Evolutionary conservation across 1,139 yeast species (phyloP).

Genomic region (Protomyces gravidus): DNA sequence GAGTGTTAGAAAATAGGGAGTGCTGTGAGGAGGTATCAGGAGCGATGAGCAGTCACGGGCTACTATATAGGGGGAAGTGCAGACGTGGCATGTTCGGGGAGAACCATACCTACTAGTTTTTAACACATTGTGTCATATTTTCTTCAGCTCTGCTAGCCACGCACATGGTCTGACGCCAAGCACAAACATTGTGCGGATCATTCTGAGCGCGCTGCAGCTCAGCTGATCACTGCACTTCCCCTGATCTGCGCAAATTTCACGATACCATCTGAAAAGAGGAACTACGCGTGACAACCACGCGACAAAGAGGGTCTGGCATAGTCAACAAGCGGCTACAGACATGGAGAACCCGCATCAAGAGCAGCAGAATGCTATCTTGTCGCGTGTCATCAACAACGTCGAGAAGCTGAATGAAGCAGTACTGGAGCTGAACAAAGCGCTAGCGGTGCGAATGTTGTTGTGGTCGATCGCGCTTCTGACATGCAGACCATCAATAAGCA

Average conservation of each 20-base stretch:
- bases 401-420: conserved; percentile 72
- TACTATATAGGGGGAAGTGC: too few species aligned
- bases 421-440: conserved; percentile 55
- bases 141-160: too few species aligned
- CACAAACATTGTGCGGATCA: too few species aligned
- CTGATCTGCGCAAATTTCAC: neutral
- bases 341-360: conserved; percentile 86
- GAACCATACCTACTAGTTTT: too few species aligned
- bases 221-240: too few species aligned
- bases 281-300: neutral
- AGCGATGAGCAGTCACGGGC: too few species aligned
- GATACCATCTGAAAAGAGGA: neutral
- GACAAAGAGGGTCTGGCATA: neutral
- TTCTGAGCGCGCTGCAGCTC: too few species aligned
- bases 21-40: too few species aligned
- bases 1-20: too few species aligned
- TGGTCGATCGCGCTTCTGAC: neutral
- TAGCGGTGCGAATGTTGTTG: conserved; percentile 42
- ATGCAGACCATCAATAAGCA: conserved; percentile 56
- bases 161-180: too few species aligned
- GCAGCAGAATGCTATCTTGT: conserved; percentile 70
- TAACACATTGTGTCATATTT: too few species aligned
- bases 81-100: too few species aligned
- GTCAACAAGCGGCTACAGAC: neutral
- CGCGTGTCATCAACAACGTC: conserved; percentile 72